phyloP scores from a whole-genome alignment of 768 basidiomycete species.

The Suillus americanus region DNA sequence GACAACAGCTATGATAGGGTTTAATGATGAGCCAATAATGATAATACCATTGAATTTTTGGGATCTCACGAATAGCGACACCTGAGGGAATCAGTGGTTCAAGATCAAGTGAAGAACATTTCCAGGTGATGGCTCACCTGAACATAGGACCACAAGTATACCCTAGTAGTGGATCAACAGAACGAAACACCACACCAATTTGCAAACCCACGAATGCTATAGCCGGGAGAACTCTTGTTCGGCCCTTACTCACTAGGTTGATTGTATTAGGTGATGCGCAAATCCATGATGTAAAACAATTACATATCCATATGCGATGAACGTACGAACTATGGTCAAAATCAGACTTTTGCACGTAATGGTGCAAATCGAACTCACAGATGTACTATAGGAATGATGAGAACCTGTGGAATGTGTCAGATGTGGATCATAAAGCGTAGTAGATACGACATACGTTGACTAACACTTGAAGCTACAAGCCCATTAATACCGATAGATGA shows the following conservation, averaged over 20 bases:
- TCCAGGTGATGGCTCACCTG: background rate
- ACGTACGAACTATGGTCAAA: background rate
- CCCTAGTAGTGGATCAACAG: background rate
- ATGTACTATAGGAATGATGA: background rate
- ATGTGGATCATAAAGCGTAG: background rate
- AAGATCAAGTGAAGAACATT: background rate
- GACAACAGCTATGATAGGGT: background rate
- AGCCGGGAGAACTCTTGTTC: background rate
- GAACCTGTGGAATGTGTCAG: background rate
- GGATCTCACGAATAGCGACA: background rate
- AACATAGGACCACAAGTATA: background rate
- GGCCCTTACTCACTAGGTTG: background rate
- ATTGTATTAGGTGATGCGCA: background rate
- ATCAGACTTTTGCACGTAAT: background rate
- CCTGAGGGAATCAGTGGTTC: background rate
- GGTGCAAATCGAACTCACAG: background rate
- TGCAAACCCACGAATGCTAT: background rate
- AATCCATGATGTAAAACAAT: background rate
- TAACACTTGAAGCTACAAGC: background rate
- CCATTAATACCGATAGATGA: background rate
- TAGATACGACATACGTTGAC: background rate
- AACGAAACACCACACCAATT: background rate
- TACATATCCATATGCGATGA: background rate
- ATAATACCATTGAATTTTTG: background rate
- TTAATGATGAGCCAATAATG: background rate